A percentile compares a stretch with the other conserved stretches of the same genome.
phyloP scores from a whole-genome alignment of 805 yeast genomes.

The Yamadazyma paraphyllophila region DNA sequence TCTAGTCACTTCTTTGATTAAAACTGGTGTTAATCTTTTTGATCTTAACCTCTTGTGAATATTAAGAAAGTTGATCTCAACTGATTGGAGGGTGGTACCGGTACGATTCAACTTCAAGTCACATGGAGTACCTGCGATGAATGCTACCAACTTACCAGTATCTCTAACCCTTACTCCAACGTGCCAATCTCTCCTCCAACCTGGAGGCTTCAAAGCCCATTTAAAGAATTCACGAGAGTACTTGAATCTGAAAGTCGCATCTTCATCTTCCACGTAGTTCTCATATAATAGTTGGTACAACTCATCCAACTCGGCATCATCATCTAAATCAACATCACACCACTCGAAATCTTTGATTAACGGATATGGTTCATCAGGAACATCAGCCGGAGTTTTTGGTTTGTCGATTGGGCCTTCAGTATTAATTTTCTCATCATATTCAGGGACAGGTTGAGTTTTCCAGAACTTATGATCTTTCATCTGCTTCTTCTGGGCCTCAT shows the following conservation, averaged over 20 bases:
- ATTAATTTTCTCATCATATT: constrained; percentile 62
- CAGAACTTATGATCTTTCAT: constrained; percentile 94
- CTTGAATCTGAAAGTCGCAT: constrained; percentile 87
- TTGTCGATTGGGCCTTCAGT: constrained; percentile 81
- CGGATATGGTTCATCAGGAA: constrained; percentile 68
- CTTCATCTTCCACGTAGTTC: constrained; percentile 93
- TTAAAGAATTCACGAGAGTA: constrained; percentile 78
- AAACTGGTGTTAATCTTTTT: constrained; percentile 91
- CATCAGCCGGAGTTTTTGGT: constrained; percentile 64
- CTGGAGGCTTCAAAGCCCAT: constrained; percentile 96
- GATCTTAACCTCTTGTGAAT: constrained; percentile 90
- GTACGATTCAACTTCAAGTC: constrained; percentile 56
- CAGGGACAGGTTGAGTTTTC: constrained; percentile 95
- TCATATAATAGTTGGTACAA: constrained; percentile 78
- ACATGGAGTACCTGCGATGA: constrained; percentile 88
- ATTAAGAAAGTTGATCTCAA: constrained; percentile 90
- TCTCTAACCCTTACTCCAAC: constrained; percentile 86
- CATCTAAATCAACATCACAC: constrained; percentile 68
- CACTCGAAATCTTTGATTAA: constrained; percentile 83
- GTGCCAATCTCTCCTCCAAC: constrained; percentile 86
- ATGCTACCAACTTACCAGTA: constrained; percentile 79
- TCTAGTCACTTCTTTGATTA: constrained; percentile 91
- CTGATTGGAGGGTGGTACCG: constrained; percentile 52
- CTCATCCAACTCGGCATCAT: constrained; percentile 61
- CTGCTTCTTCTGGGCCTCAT: constrained; percentile 59